Percentiles rank a stretch among this genome's conserved stretches.
These are phyloP conservation scores for Cutaneotrichosporon sp. DNA, from an alignment of 1,284 basidiomycete genomes.

Conservation along the genomic window DNA sequence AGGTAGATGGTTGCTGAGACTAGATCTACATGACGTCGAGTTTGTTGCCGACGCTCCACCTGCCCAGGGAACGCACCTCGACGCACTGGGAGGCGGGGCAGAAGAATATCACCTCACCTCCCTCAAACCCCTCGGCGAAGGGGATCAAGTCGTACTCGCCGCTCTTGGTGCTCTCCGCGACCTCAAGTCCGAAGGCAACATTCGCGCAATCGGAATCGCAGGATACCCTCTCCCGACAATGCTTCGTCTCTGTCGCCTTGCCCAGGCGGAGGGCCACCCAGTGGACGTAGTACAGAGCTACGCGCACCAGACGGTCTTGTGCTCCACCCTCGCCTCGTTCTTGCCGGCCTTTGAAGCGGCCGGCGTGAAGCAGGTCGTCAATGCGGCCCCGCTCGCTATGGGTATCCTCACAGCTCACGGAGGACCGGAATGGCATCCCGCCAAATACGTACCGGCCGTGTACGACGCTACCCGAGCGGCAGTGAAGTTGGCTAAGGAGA, in stretches of 20 bases:
- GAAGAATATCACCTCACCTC: slow-evolving; percentile 20
- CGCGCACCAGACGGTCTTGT: slow-evolving; percentile 83
- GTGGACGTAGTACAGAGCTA: slow-evolving; percentile 81
- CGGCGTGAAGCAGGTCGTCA: slow-evolving; percentile 67
- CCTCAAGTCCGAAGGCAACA: slow-evolving; percentile 73
- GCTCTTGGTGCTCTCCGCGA: slow-evolving; percentile 70
- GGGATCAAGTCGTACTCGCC: slow-evolving; percentile 74
- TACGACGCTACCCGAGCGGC: slow-evolving; percentile 33
- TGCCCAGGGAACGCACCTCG: slow-evolving; percentile 56
- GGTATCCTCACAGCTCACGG: slow-evolving; percentile 69
- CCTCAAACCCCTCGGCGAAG: slow-evolving; percentile 59
- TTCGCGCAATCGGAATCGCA: slow-evolving; percentile 77
- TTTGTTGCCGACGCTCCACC: slow-evolving; percentile 64
- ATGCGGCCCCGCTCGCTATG: slow-evolving; percentile 91
- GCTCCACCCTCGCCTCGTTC: slow-evolving; percentile 64
- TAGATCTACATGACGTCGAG: slow-evolving; percentile 85
- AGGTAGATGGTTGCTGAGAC: background rate
- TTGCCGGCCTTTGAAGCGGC: slow-evolving; percentile 64
- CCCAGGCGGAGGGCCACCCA: slow-evolving; percentile 61
- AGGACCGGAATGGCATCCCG: slow-evolving; percentile 83
- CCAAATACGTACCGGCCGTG: slow-evolving; percentile 42
- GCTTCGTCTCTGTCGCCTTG: slow-evolving; percentile 75
- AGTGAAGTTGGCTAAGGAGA: slow-evolving; percentile 25
- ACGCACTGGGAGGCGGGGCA: slow-evolving; percentile 50
- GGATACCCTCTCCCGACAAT: slow-evolving; percentile 88